These are phyloP conservation scores for Beauveria bassiana DNA, from an alignment of 2,329 filamentous ascomycete species.

Conservation along the genomic window DNA sequence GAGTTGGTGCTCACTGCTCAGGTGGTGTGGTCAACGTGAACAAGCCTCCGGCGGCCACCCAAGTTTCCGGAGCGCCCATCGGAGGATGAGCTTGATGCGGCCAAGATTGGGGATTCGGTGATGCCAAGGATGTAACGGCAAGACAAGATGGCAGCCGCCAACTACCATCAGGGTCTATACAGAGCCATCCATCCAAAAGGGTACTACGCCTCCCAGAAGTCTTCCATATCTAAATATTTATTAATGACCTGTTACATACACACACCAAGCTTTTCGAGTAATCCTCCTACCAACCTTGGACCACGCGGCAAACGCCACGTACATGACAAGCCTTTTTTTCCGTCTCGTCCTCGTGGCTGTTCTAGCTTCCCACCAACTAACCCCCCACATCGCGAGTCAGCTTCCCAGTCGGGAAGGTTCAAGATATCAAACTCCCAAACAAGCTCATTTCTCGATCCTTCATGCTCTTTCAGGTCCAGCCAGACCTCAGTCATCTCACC, in stretches of 20 bases:
- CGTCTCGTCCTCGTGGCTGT: background rate
- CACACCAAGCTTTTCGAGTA: background rate
- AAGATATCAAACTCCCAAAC: background rate
- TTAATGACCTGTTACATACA: background rate
- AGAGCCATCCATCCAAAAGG: background rate
- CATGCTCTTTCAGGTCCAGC: background rate
- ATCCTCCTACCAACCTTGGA: background rate
- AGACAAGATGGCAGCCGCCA: background rate
- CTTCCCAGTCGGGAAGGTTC: constrained; percentile 7
- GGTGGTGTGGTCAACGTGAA: background rate
- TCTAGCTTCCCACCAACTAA: background rate
- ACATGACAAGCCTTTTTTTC: background rate
- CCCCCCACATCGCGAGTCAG: background rate
- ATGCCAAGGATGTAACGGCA: background rate
- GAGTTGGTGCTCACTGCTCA: background rate
- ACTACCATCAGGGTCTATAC: background rate
- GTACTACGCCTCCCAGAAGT: background rate
- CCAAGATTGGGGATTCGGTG: background rate
- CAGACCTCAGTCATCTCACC: background rate
- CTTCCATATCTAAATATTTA: background rate
- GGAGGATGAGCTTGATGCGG: background rate
- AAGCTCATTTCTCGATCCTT: background rate
- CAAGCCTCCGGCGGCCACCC: background rate
- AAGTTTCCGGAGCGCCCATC: background rate
- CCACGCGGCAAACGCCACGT: constrained; percentile 1